Evolutionary conservation across 2,329 filamentous ascomycete genomes (phyloP), one percentile per base, ranked within the genome.

Genomic region (Didymella segeticola): DNA sequence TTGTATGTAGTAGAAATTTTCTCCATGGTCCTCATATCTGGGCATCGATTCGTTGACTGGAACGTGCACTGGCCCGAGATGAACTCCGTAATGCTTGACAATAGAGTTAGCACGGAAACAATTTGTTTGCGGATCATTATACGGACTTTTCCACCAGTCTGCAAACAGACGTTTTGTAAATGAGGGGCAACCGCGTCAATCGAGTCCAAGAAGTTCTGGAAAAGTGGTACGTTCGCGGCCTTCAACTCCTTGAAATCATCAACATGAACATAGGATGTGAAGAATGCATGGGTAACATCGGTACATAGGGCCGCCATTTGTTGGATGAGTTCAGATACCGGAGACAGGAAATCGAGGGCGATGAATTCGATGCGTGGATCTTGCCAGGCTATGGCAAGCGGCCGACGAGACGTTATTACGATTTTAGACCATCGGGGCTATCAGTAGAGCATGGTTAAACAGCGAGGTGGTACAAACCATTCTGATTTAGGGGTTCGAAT

Each of bases 1-100:
- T 29, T 47, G 45, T 11, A 7, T n/a, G 34, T 47, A 47, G 36
- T 47, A 47, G 45, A 47, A 47, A 23, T 39, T 39, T 11, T 47
- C n/a, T 10, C 27, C 22, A 9, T 47, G 12, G 25, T 47, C 45
- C 1, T 38, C 31, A 20, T 29, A 25, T 8, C 45, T 23, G n/a
- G 45, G 25, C 5, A 22, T 14, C 3, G 14, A 10, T 20, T 47
- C 45, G 1, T 26, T 9, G 14, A n/a, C 29, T 15, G 45, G 45
- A 9, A 46, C 14, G 15, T 23, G 33, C 10, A 15, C 12, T 4
- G 33, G 27, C 10, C 23, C 30, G 15, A 19, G 9, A 20, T 38
- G 43, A 17, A 22, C 23, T 5, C 33, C 45, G 15, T 47, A 47
- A 25, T 47, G 19, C 17, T 47, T 47, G n/a, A n/a, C n/a, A n/a